These are phyloP conservation scores for Plasmodium billcollinsi DNA, from an alignment of 169 alveolate species.

Conservation along the genomic window DNA sequence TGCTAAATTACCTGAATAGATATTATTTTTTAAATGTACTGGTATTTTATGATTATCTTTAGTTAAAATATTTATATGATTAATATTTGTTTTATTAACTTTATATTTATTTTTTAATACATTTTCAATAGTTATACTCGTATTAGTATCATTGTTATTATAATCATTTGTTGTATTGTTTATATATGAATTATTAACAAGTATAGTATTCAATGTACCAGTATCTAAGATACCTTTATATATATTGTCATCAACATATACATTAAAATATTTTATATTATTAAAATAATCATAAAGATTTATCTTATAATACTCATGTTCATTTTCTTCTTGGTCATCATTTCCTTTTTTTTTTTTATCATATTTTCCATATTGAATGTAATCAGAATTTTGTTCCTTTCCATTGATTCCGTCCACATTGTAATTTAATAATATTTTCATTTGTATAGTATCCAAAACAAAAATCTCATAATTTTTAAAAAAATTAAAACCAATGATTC, in stretches of 20 bases:
- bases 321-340: background rate
- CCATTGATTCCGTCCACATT: background rate
- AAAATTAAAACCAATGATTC: constrained; percentile 66
- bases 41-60: constrained; percentile 6
- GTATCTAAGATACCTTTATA: constrained; percentile 57
- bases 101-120: constrained; percentile 31
- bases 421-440: constrained; percentile 5
- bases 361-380: no score
- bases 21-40: background rate
- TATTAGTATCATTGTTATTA: background rate
- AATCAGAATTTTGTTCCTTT: no score
- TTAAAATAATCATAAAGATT: constrained; percentile 24
- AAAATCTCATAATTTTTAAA: constrained; percentile 13
- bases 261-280: constrained; percentile 31
- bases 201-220: constrained; percentile 24
- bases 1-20: constrained; percentile 14
- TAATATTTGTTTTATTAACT: constrained; percentile 1
- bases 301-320: background rate
- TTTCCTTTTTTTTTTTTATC: no score
- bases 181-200: constrained; percentile 6
- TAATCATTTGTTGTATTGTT: background rate
- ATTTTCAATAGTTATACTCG: constrained; percentile 14
- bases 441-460: constrained; percentile 15
- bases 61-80: constrained; percentile 8
- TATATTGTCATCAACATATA: background rate